phyloP scores from a whole-genome alignment of 1,284 basidiomycete genomes.

The Phylloporus sp. region DNA sequence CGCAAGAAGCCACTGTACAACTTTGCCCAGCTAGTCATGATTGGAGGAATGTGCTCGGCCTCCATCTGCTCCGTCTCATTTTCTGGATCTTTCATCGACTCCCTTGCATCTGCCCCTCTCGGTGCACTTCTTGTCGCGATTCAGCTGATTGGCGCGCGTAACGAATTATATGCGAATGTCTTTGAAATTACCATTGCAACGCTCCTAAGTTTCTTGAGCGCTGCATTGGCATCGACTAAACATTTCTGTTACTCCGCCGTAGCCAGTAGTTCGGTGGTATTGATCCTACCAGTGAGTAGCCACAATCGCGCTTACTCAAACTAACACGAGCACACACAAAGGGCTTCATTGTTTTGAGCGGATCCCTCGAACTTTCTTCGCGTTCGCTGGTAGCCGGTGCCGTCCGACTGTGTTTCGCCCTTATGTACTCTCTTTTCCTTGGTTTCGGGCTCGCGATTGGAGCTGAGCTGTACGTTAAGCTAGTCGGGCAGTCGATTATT shows the following conservation, averaged over 20 bases:
- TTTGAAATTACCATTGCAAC: conserved; percentile 89
- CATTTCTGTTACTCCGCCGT: conserved; percentile 89
- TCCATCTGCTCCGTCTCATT: conserved; percentile 81
- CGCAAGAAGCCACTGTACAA: conserved; percentile 67
- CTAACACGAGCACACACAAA: conserved; percentile 33
- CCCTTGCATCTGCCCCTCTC: conserved; percentile 77
- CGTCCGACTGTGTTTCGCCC: conserved; percentile 84
- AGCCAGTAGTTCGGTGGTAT: conserved; percentile 84
- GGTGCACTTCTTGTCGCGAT: conserved; percentile 81
- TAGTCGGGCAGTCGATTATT: conserved; percentile 54
- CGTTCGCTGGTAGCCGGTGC: conserved; percentile 86
- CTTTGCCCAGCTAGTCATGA: conserved; percentile 72
- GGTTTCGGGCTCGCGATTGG: conserved; percentile 88
- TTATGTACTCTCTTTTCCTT: conserved; percentile 82
- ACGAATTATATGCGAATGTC: conserved; percentile 86
- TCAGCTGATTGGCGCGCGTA: conserved; percentile 78
- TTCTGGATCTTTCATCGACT: conserved; percentile 83
- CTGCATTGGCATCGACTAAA: conserved; percentile 74
- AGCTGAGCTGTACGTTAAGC: conserved; percentile 68
- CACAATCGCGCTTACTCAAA: background rate
- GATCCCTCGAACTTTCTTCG: conserved; percentile 82
- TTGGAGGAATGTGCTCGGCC: conserved; percentile 84
- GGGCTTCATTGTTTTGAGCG: conserved; percentile 81
- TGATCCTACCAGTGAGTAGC: conserved; percentile 80
- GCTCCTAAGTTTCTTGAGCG: conserved; percentile 82